These are phyloP conservation scores for Pythium oligandrum DNA, from an alignment of 352 stramenopile genomes.

Conservation along the genomic window DNA sequence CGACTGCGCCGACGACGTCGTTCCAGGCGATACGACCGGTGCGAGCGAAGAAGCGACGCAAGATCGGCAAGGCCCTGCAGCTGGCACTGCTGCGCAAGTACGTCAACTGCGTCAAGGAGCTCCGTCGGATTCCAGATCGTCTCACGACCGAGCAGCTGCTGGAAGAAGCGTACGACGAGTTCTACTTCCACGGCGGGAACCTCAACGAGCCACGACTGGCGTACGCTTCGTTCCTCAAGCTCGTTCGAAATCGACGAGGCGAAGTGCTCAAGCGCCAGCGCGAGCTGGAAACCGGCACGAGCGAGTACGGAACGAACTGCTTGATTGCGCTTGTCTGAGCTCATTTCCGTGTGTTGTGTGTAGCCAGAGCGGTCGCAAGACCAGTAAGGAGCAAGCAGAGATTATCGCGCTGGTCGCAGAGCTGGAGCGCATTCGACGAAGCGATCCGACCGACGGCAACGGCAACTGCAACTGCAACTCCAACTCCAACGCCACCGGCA, in stretches of 20 bases:
- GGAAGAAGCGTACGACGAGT: conserved; percentile 66
- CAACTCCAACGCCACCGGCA: no score
- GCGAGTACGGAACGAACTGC: conserved; percentile 1
- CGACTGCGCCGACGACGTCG: no score
- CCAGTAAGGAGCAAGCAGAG: conserved; percentile 44
- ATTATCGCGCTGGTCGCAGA: conserved; percentile 53
- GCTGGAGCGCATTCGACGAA: conserved; percentile 44
- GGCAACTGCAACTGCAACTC: no score
- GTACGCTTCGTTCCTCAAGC: conserved; percentile 61
- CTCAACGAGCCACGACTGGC: conserved; percentile 46
- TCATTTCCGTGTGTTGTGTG: conserved; percentile 4
- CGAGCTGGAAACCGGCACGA: conserved; percentile 3
- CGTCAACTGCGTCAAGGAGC: conserved; percentile 49
- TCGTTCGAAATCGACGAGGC: conserved; percentile 57
- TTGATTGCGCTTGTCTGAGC: conserved; percentile 1
- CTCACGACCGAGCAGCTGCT: conserved; percentile 53
- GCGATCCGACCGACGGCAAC: conserved; percentile 8
- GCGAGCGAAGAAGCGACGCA: conserved; percentile 19
- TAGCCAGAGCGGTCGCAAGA: conserved; percentile 18
- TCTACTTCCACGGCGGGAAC: conserved; percentile 57
- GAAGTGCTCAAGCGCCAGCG: conserved; percentile 33
- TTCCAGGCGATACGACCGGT: no score
- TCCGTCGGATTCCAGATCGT: conserved; percentile 36
- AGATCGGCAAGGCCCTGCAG: conserved; percentile 60
- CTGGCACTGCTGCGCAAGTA: conserved; percentile 54